Evolutionary conservation across 176 grass and related monocot species (phyloP).

Genomic region (Oryza punctata): DNA sequence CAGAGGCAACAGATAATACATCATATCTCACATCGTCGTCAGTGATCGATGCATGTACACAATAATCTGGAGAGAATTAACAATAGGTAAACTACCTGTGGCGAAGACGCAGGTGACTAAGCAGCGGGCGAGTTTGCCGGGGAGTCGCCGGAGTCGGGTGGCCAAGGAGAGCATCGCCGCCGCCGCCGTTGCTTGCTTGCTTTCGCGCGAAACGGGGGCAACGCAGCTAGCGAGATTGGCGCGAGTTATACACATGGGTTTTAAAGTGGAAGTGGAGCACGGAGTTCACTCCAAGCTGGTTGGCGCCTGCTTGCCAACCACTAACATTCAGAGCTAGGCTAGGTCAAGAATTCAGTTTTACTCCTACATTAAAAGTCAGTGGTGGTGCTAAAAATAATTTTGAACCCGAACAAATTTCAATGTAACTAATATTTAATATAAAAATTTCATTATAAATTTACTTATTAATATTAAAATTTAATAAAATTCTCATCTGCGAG

Average conservation of each 20-base stretch:
- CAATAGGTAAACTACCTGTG: background rate
- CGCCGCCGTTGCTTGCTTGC: background rate
- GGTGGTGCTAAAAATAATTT: too few species aligned
- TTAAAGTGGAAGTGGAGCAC: background rate
- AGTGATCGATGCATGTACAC: background rate
- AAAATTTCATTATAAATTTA: too few species aligned
- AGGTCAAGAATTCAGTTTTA: too few species aligned
- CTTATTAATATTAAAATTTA: too few species aligned
- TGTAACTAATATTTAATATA: too few species aligned
- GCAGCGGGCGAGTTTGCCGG: background rate
- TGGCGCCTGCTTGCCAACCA: background rate
- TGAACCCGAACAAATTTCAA: too few species aligned
- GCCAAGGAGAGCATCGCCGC: background rate
- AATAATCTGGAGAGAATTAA: too few species aligned
- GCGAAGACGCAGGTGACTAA: background rate
- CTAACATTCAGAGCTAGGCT: background rate
- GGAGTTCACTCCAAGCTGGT: too few species aligned
- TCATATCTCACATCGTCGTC: background rate
- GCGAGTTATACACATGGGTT: background rate
- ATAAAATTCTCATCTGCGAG: too few species aligned
- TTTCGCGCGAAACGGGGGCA: too few species aligned
- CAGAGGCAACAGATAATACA: background rate
- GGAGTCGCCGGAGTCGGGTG: background rate
- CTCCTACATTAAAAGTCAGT: too few species aligned
- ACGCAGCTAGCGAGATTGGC: background rate